These are phyloP conservation scores for Myriosclerotinia curreyana DNA, from an alignment of 2,329 filamentous ascomycete genomes.

Conservation along the genomic window DNA sequence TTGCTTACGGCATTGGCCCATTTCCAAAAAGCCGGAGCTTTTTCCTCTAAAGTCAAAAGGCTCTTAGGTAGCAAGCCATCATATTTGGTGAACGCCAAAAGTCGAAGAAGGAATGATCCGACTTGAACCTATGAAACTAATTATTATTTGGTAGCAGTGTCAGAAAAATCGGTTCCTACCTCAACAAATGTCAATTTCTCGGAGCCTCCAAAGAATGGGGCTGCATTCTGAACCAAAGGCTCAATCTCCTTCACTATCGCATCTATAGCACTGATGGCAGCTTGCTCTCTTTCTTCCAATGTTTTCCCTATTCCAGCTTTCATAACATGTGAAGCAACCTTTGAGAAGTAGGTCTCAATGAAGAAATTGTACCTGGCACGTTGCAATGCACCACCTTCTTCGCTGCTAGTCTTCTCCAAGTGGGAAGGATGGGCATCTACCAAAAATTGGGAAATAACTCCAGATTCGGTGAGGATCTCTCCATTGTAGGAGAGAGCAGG, in stretches of 20 bases:
- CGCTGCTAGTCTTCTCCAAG: conserved; percentile 56
- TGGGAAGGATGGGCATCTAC: conserved; percentile 67
- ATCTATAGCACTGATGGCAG: conserved; percentile 51
- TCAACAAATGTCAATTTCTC: conserved; percentile 69
- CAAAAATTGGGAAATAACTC: conserved; percentile 68
- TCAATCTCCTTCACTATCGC: conserved; percentile 68
- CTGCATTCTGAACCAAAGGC: conserved; percentile 57
- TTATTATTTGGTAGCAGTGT: conserved; percentile 22
- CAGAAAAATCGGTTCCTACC: conserved; percentile 45
- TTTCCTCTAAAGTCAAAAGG: conserved; percentile 48
- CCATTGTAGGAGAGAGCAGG: conserved; percentile 65
- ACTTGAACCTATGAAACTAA: conserved; percentile 50
- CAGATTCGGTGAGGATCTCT: conserved; percentile 70
- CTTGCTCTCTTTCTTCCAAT: conserved; percentile 48
- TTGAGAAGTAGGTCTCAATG: conserved; percentile 64
- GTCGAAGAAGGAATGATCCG: conserved; percentile 64
- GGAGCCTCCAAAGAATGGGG: conserved; percentile 63
- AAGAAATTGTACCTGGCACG: conserved; percentile 71
- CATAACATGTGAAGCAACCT: conserved; percentile 53
- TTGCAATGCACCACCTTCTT: conserved; percentile 53
- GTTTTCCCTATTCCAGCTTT: conserved; percentile 35
- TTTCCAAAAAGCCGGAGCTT: conserved; percentile 63
- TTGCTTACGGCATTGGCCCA: conserved; percentile 61
- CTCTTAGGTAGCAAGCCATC: conserved; percentile 51
- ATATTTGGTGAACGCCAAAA: conserved; percentile 54